Evolutionary conservation across 305 asterid genomes (phyloP).

Genomic region (Solanum hybrid): DNA sequence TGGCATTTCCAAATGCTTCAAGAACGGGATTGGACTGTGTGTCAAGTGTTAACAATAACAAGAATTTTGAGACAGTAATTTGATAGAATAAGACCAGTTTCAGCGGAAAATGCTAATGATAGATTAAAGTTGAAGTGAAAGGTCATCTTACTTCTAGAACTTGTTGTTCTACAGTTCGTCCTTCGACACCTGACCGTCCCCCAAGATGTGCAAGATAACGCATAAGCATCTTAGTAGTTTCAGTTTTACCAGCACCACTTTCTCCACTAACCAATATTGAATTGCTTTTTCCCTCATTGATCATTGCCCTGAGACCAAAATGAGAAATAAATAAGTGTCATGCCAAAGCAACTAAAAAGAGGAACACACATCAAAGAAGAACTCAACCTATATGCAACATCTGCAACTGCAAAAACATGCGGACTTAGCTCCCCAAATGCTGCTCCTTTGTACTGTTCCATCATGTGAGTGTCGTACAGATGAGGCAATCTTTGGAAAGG

Average conservation of each 20-base stretch:
- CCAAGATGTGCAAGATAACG: constrained; percentile 95
- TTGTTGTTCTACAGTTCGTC: constrained; percentile 98
- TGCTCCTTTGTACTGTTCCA: constrained; percentile 99
- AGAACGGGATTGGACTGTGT: constrained; percentile 88
- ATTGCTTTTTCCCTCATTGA: constrained; percentile 89
- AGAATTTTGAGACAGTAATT: constrained; percentile 15
- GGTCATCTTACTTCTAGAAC: constrained; percentile 75
- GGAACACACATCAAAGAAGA: not conserved
- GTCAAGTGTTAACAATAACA: constrained; percentile 23
- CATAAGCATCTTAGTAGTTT: constrained; percentile 98
- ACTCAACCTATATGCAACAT: constrained; percentile 84
- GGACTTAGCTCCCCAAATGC: constrained; percentile 98
- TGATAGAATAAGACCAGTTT: not conserved
- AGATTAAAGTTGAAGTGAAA: not conserved
- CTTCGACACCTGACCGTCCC: constrained; percentile 98
- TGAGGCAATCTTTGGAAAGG: constrained; percentile 99
- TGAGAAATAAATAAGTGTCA: constrained; percentile 12
- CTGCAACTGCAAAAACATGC: constrained; percentile 97
- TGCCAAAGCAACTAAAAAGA: not conserved
- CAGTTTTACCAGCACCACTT: constrained; percentile 99
- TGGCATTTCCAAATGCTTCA: constrained; percentile 96
- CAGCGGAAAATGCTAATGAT: not conserved
- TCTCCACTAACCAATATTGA: constrained; percentile 99
- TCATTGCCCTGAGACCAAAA: constrained; percentile 69
- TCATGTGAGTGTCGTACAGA: constrained; percentile 97